These are phyloP conservation scores for Cetraspora pellucida DNA, from an alignment of 192 early-diverging fungal species.

Conservation along the genomic window DNA sequence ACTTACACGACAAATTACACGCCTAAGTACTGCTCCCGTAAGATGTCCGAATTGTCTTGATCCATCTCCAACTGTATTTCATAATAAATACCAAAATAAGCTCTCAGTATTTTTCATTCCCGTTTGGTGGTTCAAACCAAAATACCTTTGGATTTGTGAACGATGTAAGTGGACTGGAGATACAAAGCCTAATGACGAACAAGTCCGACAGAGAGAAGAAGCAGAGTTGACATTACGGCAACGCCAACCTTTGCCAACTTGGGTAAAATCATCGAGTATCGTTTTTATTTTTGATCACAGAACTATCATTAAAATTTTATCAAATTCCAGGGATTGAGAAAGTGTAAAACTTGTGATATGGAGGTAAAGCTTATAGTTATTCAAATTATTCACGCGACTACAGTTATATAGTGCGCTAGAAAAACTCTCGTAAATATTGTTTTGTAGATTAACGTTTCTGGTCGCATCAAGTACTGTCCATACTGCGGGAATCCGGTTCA, in stretches of 20 bases:
- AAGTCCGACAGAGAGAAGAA: not conserved
- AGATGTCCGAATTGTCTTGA: conserved; percentile 12
- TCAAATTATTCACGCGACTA: too few relatives aligned
- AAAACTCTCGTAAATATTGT: not conserved
- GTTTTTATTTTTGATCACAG: not conserved
- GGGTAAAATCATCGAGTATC: not conserved
- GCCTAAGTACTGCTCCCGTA: not conserved
- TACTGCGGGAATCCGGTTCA: not conserved
- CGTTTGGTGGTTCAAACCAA: not conserved
- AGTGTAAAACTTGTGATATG: not conserved
- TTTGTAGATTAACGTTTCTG: not conserved
- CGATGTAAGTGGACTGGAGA: not conserved
- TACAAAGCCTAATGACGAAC: not conserved
- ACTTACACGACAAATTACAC: not conserved
- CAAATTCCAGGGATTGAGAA: not conserved
- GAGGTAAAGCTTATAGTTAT: not conserved
- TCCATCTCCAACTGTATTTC: not conserved
- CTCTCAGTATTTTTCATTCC: conserved; percentile 11
- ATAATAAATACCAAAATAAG: not conserved
- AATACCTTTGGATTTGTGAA: conserved; percentile 15
- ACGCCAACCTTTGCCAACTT: conserved; percentile 4
- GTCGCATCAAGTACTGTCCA: conserved; percentile 8
- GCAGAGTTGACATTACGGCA: not conserved
- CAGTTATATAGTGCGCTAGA: too few relatives aligned
- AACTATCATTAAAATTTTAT: not conserved